Evolutionary conservation across 192 early-diverging fungal genomes (phyloP), one percentile per base, ranked within the genome.

Genomic region (Linnemannia elongata): DNA sequence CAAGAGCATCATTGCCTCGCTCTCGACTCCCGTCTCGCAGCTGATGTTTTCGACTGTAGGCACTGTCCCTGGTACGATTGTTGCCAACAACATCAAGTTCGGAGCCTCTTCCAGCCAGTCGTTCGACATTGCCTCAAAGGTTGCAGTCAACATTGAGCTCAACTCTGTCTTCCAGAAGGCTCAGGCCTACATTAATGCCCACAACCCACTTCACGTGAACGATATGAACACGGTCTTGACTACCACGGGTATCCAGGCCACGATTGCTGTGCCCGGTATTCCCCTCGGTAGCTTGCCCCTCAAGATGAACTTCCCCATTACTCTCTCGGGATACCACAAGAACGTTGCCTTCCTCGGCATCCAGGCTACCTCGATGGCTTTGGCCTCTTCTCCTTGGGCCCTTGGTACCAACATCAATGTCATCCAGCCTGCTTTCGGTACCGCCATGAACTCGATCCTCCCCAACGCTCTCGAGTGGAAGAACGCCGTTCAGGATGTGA

Each of bases 151-250:
- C 6, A 42, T 72, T 52, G 69, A 71, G 52, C n/a, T 79, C 13
- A 79, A 79, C 69, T 52, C 68, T 22, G 69, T 79, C 49, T 79
- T 79, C 69, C 77, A 79, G 49, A 79, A 79, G 77, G 69, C 77
- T 42, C 77, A 79, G 13, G 69, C 77, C 52, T 79, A 79, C 69
- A 70, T 79, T 41, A 72, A 79, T 30, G 69, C 52, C 69, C 68
- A 72, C 36, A 79, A 79, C 52, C 52, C 77, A 54, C 77, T 79
- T n/a, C 77, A 60, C 47, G 49, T 79, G 30, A 55, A 69, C 22
- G 77, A 79, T 69, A 79, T 79, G 77, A 79, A 79, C 77, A 79
- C 69, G 33, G 52, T 79, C 47, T 30, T 79, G 77, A 79, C 77
- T 22, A 41, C 77, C 6, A 79, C 68, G 8, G 77, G 77, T 42